Evolutionary conservation across 352 stramenopile species (phyloP).

Genomic region (Globisporangium solare): DNA sequence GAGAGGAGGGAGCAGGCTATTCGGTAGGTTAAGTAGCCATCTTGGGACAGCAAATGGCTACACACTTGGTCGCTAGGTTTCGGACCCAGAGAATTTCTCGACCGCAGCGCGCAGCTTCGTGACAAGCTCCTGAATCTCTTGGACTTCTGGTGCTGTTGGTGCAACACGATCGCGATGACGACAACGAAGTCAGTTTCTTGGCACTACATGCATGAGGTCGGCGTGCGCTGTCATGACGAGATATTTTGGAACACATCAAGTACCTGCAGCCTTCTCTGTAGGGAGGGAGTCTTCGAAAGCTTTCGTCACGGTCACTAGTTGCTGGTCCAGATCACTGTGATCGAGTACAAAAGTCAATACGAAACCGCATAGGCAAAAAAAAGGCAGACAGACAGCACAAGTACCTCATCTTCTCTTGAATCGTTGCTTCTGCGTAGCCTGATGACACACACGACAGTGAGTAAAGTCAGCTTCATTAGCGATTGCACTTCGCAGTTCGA

Average conservation of each 20-base stretch:
- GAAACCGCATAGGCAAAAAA: no score
- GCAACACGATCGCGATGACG: neutral
- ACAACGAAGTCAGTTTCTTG: neutral
- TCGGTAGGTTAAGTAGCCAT: neutral
- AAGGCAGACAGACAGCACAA: neutral
- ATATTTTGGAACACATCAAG: no score
- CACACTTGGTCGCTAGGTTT: neutral
- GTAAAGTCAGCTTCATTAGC: neutral
- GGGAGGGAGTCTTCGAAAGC: slow-evolving; percentile 14
- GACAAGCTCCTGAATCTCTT: slow-evolving; percentile 40
- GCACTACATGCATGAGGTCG: no score
- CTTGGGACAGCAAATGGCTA: neutral
- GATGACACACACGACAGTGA: neutral
- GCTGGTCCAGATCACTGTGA: slow-evolving; percentile 24
- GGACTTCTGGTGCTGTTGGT: slow-evolving; percentile 22
- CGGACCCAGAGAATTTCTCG: slow-evolving; percentile 12
- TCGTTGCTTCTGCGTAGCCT: slow-evolving; percentile 6
- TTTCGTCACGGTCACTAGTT: slow-evolving; percentile 19
- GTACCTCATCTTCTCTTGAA: slow-evolving; percentile 15
- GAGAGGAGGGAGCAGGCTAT: neutral
- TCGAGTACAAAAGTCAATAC: neutral
- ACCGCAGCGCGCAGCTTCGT: slow-evolving; percentile 25
- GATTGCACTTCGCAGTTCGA: neutral
- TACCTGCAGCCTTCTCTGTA: slow-evolving; percentile 11
- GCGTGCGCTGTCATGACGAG: no score